Evolutionary conservation across 805 yeast species (phyloP).

Genomic region (Wickerhamiella vanderwaltii): DNA sequence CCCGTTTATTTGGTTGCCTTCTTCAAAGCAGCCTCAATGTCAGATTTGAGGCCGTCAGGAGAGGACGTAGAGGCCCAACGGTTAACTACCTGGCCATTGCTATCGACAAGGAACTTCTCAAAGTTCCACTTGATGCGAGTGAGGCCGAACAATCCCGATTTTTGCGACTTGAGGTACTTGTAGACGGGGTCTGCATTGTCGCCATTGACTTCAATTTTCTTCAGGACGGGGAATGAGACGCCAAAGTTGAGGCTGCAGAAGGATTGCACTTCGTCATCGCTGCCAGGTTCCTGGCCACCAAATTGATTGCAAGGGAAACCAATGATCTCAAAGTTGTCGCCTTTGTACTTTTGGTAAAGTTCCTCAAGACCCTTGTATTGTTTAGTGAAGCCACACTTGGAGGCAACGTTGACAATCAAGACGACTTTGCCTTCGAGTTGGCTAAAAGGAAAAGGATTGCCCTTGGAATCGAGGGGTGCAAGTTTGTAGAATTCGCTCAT

Average conservation of each 20-base stretch:
- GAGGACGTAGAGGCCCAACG: constrained; percentile 58
- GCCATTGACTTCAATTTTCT: constrained; percentile 86
- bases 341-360: constrained; percentile 51
- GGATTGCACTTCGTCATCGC: constrained; percentile 52
- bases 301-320: constrained; percentile 93
- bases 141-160: constrained; percentile 52
- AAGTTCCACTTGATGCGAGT: constrained; percentile 69
- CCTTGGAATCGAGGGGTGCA: constrained; percentile 48
- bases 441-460: constrained; percentile 45
- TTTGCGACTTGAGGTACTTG: constrained; percentile 55
- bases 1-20: too few relatives aligned
- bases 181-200: constrained; percentile 67
- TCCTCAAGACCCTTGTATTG: constrained; percentile 64
- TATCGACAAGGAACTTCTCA: constrained; percentile 55
- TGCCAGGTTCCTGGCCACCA: constrained; percentile 65
- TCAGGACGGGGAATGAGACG: constrained; percentile 79
- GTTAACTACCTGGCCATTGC: constrained; percentile 43
- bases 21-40: constrained; percentile 44
- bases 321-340: constrained; percentile 50
- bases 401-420: constrained; percentile 75
- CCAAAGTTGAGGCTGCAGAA: constrained; percentile 78
- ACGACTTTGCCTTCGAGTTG: constrained; percentile 70
- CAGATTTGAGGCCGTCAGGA: constrained; percentile 48
- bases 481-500: constrained; percentile 58
- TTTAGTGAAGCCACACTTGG: constrained; percentile 68